These are phyloP conservation scores for Digitaria exilis DNA, from an alignment of 202 grass and related monocot genomes.

Conservation along the genomic window DNA sequence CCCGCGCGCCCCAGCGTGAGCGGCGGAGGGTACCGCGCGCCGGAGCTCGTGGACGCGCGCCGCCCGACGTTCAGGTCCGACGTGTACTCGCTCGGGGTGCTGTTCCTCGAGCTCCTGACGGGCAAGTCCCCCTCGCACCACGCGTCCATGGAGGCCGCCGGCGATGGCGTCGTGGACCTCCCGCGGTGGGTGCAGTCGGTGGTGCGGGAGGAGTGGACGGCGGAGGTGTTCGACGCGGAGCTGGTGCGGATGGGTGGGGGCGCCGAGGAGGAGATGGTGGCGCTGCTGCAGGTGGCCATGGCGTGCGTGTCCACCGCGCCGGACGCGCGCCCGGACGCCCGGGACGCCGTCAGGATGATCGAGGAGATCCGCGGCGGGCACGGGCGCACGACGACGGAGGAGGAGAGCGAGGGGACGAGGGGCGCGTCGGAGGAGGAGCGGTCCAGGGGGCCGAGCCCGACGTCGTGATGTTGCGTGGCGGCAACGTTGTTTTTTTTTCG, in stretches of 20 bases:
- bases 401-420: conserved; percentile 28
- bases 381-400: conserved; percentile 27
- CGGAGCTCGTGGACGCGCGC: conserved; percentile 75
- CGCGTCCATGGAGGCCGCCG: conserved; percentile 55
- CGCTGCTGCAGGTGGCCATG: conserved; percentile 93
- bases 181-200: conserved; percentile 99
- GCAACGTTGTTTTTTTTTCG: neutral
- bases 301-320: conserved; percentile 64
- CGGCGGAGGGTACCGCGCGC: conserved; percentile 66
- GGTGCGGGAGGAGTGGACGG: conserved; percentile 99
- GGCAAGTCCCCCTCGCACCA: conserved; percentile 60
- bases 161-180: too few relatives aligned
- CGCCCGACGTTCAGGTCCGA: conserved; percentile 79
- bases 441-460: conserved; percentile 39
- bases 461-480: conserved; percentile 16
- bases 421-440: conserved; percentile 42
- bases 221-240: conserved; percentile 93
- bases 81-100: conserved; percentile 83
- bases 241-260: conserved; percentile 52
- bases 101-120: conserved; percentile 82
- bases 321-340: conserved; percentile 60
- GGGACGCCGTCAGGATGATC: conserved; percentile 68
- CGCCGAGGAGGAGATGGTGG: conserved; percentile 92
- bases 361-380: conserved; percentile 56
- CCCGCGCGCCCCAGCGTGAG: conserved; percentile 37